A percentile compares a stretch with the other conserved stretches of the same genome.
Conservation (phyloP, 768 basidiomycete species). For the Suillus plorans region DNA sequence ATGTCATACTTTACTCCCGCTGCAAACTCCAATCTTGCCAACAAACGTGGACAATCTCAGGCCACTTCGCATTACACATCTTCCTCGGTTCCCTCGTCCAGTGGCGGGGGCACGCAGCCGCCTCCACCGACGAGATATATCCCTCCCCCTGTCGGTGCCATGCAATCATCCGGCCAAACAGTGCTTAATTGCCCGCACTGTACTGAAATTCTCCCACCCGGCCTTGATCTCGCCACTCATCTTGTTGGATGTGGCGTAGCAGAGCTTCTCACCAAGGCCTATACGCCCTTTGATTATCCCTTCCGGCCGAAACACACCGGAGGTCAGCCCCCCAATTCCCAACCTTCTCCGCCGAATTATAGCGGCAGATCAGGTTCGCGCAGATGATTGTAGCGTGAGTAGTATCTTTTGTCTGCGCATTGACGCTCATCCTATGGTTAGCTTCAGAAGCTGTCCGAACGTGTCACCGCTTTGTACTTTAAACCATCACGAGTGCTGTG, state of each 20-base stretch:
- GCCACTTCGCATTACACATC: not conserved
- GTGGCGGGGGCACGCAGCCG: conserved; percentile 2
- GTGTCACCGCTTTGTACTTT: not conserved
- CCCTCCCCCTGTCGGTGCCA: conserved; percentile 5
- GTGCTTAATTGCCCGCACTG: conserved; percentile 17
- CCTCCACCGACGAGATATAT: not conserved
- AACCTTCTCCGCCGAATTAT: not conserved
- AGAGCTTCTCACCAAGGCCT: conserved; percentile 12
- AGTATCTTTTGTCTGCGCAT: not conserved
- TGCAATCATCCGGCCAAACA: not conserved
- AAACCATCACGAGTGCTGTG: not conserved
- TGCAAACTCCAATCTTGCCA: not conserved
- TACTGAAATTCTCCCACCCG: conserved; percentile 7
- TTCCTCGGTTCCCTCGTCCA: not conserved
- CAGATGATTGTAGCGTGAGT: not conserved
- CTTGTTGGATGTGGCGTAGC: conserved; percentile 14
- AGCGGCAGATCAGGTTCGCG: not conserved
- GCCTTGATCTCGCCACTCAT: conserved; percentile 12
- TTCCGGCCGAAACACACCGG: not conserved
- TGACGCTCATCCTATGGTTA: not conserved
- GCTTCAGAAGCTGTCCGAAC: not conserved
- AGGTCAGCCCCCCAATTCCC: not conserved
- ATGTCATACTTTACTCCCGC: conserved; percentile 5
- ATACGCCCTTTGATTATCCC: conserved; percentile 13
- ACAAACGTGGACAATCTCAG: not conserved